Conservation (phyloP, 1,284 basidiomycete species). For the Coniophora puteana region DNA sequence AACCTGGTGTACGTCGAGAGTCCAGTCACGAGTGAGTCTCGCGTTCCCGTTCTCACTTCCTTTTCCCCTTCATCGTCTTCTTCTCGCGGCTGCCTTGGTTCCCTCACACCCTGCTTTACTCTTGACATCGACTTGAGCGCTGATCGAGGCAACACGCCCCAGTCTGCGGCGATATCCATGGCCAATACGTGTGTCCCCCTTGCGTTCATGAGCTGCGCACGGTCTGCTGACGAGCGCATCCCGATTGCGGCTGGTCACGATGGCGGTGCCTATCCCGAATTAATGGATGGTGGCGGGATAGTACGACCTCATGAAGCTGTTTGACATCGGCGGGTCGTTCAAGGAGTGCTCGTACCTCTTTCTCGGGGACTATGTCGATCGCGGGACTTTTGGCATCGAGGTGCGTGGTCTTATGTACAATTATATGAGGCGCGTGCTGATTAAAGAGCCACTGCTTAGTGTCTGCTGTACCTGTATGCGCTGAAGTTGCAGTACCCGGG, state of each 20-base stretch:
- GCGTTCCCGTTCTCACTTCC: conserved; percentile 3
- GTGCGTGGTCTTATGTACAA: conserved; percentile 35
- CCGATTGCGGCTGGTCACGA: no score
- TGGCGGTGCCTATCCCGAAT: conserved; percentile 12
- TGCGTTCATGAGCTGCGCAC: neutral
- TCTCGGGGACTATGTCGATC: conserved; percentile 97
- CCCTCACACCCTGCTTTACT: no score
- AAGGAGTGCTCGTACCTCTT: conserved; percentile 92
- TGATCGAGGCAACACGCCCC: conserved; percentile 7
- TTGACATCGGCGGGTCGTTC: conserved; percentile 89
- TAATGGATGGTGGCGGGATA: conserved; percentile 27
- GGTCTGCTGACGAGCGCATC: no score
- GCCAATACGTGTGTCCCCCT: conserved; percentile 83
- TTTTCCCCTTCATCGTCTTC: no score
- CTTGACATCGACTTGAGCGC: neutral
- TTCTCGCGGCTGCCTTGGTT: no score
- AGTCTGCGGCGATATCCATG: conserved; percentile 98
- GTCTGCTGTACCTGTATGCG: conserved; percentile 84
- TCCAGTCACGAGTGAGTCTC: conserved; percentile 84
- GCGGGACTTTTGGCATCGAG: conserved; percentile 95
- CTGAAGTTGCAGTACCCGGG: conserved; percentile 95
- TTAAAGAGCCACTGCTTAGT: conserved; percentile 39
- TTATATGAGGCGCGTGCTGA: conserved; percentile 12
- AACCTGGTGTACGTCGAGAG: conserved; percentile 91
- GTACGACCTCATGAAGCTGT: conserved; percentile 98